Conservation (phyloP, 768 basidiomycete species). For the Phaeotremella skinneri region DNA sequence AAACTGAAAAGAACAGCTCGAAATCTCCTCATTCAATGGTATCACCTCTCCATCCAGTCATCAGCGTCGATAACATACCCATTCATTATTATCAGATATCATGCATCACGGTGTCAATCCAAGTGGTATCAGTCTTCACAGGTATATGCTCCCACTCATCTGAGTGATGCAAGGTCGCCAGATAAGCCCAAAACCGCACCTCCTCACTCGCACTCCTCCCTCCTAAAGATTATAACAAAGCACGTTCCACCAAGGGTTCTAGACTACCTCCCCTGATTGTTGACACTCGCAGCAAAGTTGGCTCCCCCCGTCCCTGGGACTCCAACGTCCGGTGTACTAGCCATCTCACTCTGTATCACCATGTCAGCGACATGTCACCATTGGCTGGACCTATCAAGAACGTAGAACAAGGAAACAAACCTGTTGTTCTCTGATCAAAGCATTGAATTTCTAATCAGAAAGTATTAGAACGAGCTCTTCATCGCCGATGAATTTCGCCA, state of each 20-base stretch:
- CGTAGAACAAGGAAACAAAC: slow-evolving; percentile 17
- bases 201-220: not conserved
- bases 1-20: no score
- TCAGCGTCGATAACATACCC: no score
- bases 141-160: no score
- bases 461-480: not conserved
- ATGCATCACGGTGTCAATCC: no score
- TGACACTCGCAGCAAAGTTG: slow-evolving; percentile 34
- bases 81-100: no score
- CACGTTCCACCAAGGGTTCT: not conserved
- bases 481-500: not conserved
- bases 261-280: not conserved
- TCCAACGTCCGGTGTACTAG: slow-evolving; percentile 32
- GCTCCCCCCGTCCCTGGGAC: slow-evolving; percentile 48
- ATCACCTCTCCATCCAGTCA: no score
- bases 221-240: not conserved
- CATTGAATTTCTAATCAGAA: slow-evolving; percentile 37
- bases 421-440: slow-evolving; percentile 48
- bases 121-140: no score
- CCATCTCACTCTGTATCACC: slow-evolving; percentile 22
- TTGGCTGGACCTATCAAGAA: not conserved
- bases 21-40: no score
- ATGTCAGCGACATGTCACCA: not conserved
- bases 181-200: no score
- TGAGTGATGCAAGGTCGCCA: no score